Percentiles rank a stretch among this genome's conserved stretches.
Conservation (phyloP, 192 early-diverging fungal genomes). For the Coemansia sp. region DNA sequence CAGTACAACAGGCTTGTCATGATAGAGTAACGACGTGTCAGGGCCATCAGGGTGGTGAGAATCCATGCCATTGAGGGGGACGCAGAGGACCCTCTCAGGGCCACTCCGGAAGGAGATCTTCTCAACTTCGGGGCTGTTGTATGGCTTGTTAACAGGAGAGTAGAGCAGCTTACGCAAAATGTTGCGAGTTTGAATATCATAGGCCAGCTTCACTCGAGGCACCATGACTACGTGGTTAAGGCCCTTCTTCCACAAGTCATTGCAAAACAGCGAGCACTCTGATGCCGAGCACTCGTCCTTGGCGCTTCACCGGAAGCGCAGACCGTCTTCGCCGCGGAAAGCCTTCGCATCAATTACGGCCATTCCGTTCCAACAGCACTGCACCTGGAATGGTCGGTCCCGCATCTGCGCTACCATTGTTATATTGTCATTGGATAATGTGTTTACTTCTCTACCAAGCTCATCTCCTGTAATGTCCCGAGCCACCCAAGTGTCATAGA, state of each 20-base stretch:
- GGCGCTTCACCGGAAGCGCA: slow-evolving; percentile 29
- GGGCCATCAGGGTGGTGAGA: slow-evolving; percentile 26
- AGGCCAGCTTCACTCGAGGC: slow-evolving; percentile 47
- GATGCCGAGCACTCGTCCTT: slow-evolving; percentile 51
- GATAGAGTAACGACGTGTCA: slow-evolving; percentile 6
- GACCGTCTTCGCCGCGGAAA: slow-evolving; percentile 14
- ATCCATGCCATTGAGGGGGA: slow-evolving; percentile 26
- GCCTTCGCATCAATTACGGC: slow-evolving; percentile 39
- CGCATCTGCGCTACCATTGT: slow-evolving; percentile 19
- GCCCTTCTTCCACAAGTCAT: slow-evolving; percentile 44
- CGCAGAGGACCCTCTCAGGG: slow-evolving; percentile 29
- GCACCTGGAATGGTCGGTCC: slow-evolving; percentile 48
- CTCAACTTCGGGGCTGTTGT: not conserved
- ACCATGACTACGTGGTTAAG: slow-evolving; percentile 33
- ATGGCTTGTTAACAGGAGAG: slow-evolving; percentile 22
- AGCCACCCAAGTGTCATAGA: slow-evolving; percentile 56
- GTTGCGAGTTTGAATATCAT: slow-evolving; percentile 28
- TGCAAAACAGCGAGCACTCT: slow-evolving; percentile 54
- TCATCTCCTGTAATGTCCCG: slow-evolving; percentile 44
- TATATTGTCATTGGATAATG: slow-evolving; percentile 25
- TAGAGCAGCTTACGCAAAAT: slow-evolving; percentile 12
- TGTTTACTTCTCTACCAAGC: slow-evolving; percentile 22
- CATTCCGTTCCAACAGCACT: slow-evolving; percentile 56
- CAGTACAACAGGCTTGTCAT: no score
- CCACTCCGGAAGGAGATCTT: slow-evolving; percentile 23